Evolutionary conservation across 202 grass and related monocot genomes (phyloP).

Genomic region (Bolboschoenoplectus hybrid): DNA sequence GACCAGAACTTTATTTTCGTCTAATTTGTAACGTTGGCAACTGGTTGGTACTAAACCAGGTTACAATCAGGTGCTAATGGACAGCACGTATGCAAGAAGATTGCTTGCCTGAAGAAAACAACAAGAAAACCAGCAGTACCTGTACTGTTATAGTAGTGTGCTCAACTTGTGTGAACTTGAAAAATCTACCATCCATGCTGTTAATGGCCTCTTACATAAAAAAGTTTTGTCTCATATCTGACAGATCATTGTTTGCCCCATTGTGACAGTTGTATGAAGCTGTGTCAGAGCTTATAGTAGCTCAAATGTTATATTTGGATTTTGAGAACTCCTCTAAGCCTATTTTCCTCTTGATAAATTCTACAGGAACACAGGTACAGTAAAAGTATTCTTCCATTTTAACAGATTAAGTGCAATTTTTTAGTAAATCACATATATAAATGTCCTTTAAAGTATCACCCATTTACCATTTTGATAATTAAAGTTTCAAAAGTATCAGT

Average conservation of each 20-base stretch:
- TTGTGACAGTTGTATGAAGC: constrained; percentile 72
- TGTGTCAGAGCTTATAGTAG: constrained; percentile 79
- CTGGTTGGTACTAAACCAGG: neutral
- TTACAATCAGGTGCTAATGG: neutral
- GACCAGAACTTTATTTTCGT: neutral
- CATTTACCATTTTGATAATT: neutral
- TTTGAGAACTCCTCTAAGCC: constrained; percentile 77
- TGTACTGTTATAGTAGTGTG: neutral
- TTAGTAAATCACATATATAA: neutral
- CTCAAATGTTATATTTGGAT: constrained; percentile 85
- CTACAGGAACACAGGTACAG: constrained; percentile 60
- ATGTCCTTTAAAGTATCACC: neutral
- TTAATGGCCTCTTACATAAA: neutral
- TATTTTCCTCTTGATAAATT: constrained; percentile 85
- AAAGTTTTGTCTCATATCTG: constrained; percentile 36
- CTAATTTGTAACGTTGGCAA: neutral
- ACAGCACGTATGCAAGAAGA: neutral
- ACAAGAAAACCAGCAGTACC: neutral
- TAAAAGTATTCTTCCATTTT: constrained; percentile 29
- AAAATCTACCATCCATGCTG: neutral
- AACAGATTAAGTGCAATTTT: neutral
- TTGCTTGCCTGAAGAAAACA: neutral
- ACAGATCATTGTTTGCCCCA: constrained; percentile 35
- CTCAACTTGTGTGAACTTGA: neutral
- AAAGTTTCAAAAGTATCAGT: neutral